phyloP scores from a whole-genome alignment of 108 stramenopile genomes.

The Discostella stelligeroides region DNA sequence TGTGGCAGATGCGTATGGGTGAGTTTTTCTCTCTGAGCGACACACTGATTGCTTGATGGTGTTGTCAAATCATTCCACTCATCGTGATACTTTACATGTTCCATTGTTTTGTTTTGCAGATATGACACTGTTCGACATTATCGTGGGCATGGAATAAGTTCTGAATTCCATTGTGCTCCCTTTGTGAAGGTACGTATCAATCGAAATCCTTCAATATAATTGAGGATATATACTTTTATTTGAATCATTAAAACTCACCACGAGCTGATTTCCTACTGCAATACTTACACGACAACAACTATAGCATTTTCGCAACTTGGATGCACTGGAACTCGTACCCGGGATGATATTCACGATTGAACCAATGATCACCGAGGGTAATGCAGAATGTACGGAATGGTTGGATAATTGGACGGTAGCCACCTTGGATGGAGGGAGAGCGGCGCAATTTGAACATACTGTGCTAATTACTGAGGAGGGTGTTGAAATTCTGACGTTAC shows the following conservation, averaged over 20 bases:
- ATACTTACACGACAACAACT: not conserved
- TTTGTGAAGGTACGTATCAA: constrained; percentile 70
- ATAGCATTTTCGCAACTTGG: constrained; percentile 90
- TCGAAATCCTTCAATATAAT: constrained; percentile 5
- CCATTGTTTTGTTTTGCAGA: constrained; percentile 4
- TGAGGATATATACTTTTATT: constrained; percentile 4
- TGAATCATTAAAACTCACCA: too few species aligned
- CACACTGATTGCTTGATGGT: too few species aligned
- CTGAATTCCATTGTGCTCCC: constrained; percentile 90
- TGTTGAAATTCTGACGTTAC: constrained; percentile 90
- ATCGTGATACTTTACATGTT: not conserved
- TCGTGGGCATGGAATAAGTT: constrained; percentile 94
- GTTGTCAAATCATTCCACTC: not conserved
- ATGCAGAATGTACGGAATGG: constrained; percentile 80
- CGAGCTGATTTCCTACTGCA: not conserved
- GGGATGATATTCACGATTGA: constrained; percentile 99
- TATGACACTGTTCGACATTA: constrained; percentile 85
- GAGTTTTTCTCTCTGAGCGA: too few species aligned
- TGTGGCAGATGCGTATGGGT: constrained; percentile 81
- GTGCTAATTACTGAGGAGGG: constrained; percentile 92
- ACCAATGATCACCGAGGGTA: constrained; percentile 95
- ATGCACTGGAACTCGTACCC: constrained; percentile 64
- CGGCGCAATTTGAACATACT: constrained; percentile 99
- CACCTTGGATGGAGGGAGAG: constrained; percentile 86
- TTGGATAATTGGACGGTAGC: constrained; percentile 95